A percentile compares a stretch with the other conserved stretches of the same genome.
These are phyloP conservation scores for Leccinum longicurvipes DNA, from an alignment of 768 basidiomycete genomes.

Conservation along the genomic window DNA sequence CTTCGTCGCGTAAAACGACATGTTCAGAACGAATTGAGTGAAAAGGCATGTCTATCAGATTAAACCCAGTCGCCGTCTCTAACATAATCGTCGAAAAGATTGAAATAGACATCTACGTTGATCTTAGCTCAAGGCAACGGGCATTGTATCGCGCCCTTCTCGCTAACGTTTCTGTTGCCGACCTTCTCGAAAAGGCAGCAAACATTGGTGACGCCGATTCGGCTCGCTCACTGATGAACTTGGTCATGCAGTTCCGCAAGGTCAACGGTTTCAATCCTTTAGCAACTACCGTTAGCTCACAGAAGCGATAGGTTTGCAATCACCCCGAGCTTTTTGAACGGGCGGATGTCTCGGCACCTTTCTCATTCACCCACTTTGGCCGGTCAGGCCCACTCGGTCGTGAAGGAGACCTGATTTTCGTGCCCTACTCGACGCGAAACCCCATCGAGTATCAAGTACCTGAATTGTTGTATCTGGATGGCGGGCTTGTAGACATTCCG, in stretches of 20 bases:
- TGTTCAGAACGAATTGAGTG: conserved; percentile 99
- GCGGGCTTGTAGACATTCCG: conserved; percentile 68
- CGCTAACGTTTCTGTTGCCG: conserved; percentile 91
- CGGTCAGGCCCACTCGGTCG: conserved; percentile 78
- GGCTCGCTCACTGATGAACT: conserved; percentile 94
- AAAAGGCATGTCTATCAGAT: conserved; percentile 63
- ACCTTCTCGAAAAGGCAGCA: conserved; percentile 89
- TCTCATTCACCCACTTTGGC: conserved; percentile 83
- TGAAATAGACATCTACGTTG: conserved; percentile 92
- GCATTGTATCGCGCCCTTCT: conserved; percentile 85
- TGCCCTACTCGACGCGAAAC: conserved; percentile 85
- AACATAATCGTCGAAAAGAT: conserved; percentile 82
- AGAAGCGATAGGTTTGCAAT: conserved; percentile 74
- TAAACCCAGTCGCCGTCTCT: conserved; percentile 68
- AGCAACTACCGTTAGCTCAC: conserved; percentile 4
- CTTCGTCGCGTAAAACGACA: conserved; percentile 93
- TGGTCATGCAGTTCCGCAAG: conserved; percentile 99
- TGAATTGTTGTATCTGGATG: conserved; percentile 70
- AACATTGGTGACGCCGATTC: conserved; percentile 89
- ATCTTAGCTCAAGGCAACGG: conserved; percentile 90
- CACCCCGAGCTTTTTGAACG: conserved; percentile 98
- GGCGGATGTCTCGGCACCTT: conserved; percentile 91
- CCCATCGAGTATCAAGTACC: conserved; percentile 82
- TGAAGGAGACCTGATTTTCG: conserved; percentile 79
- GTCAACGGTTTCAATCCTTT: conserved; percentile 36